These are phyloP conservation scores for Diaporthe vaccinii DNA, from an alignment of 2,329 filamentous ascomycete genomes.

Conservation along the genomic window DNA sequence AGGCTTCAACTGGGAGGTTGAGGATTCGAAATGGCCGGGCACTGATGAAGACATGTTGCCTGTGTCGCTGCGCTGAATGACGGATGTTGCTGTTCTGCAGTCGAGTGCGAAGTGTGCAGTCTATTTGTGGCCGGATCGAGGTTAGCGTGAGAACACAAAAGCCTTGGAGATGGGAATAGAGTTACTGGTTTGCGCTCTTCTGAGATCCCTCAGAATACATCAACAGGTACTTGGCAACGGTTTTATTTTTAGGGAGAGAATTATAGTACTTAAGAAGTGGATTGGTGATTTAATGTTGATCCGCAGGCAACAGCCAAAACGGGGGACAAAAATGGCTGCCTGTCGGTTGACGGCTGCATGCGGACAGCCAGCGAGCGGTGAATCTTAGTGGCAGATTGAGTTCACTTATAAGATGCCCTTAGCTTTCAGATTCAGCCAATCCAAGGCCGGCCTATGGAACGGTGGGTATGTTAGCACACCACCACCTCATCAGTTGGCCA, in stretches of 20 bases:
- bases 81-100: neutral
- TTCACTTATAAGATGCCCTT: neutral
- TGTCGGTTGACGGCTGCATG: neutral
- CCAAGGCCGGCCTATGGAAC: neutral
- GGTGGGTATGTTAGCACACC: neutral
- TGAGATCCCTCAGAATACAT: neutral
- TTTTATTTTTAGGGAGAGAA: neutral
- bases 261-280: neutral
- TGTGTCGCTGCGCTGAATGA: neutral
- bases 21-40: neutral
- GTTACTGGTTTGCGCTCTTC: neutral
- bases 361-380: no score
- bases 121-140: neutral
- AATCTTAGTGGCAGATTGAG: neutral
- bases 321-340: constrained; percentile 8
- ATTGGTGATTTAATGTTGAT: neutral
- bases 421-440: neutral
- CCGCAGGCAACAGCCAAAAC: constrained; percentile 19
- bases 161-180: neutral
- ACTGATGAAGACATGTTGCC: neutral
- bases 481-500: neutral
- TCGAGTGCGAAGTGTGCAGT: neutral
- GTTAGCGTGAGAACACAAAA: neutral
- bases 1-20: neutral
- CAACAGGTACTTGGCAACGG: neutral